Percentiles rank a stretch among this genome's conserved stretches.
Conservation (phyloP, 257 asterid genomes). For the Scutellaria minor region DNA sequence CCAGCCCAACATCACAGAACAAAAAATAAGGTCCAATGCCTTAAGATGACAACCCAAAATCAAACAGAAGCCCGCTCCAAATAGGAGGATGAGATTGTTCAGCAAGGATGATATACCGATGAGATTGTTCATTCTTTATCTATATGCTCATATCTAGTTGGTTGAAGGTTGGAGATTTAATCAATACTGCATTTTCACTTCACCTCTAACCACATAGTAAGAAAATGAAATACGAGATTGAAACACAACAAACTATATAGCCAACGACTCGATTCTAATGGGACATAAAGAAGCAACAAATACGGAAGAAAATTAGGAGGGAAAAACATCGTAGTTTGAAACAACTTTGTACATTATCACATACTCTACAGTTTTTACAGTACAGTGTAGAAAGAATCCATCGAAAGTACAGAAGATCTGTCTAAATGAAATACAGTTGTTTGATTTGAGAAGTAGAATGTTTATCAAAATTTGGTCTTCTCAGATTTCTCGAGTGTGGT, state of each 20-base stretch:
- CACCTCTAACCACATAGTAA: no score
- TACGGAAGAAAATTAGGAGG: not conserved
- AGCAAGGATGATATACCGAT: no score
- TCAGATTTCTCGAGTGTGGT: slow-evolving; percentile 26
- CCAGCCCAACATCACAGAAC: no score
- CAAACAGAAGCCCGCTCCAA: no score
- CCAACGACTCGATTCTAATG: not conserved
- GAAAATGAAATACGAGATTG: not conserved
- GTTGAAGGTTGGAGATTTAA: no score
- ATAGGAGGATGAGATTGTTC: no score
- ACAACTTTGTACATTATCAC: slow-evolving; percentile 4
- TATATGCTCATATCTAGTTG: no score
- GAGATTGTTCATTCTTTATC: no score
- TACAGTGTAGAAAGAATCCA: not conserved
- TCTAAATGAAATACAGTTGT: slow-evolving; percentile 22
- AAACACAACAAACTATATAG: not conserved
- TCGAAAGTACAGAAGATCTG: not conserved
- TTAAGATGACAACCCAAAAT: no score
- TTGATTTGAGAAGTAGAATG: not conserved
- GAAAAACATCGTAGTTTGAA: slow-evolving; percentile 13
- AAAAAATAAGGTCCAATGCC: no score
- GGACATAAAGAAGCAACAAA: not conserved
- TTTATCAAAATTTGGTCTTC: slow-evolving; percentile 28
- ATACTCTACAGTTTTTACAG: slow-evolving; percentile 22
- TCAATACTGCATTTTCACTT: no score